Evolutionary conservation across 139 green algal species (phyloP), one percentile per base, ranked within the genome.

Genomic region (Diplosphaera chodatii): DNA sequence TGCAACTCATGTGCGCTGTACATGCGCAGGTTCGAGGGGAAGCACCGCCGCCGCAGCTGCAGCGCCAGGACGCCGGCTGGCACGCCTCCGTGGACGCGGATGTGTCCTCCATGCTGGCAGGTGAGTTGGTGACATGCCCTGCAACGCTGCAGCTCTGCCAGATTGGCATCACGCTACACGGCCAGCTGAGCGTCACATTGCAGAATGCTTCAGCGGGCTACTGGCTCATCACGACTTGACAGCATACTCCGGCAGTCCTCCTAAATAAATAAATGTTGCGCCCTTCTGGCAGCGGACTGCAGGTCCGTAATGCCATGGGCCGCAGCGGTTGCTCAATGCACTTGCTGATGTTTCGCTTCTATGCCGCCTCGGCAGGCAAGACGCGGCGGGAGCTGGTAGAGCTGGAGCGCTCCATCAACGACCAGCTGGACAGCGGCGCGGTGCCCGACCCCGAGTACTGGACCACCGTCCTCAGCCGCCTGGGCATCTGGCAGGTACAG

Each of bases 381-480:
- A 77, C 74, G 10, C 55, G 83, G 34, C 32, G 68, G 1, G 78
- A 85, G 65, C 70, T 87, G 77, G 31, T 64, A 34, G 72, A 76
- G 66, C 62, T 88, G 37, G 69, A 90, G 41, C 30, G 40, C 2
- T 74, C 62, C n/a, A 87, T 90, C 63, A 29, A 78, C 55, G 56
- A 73, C n/a, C 66, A 77, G 68, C 75, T 91, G 67, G 68, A 87
- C 34, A 67, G 29, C 28, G 82, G 82, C 4, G 56, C 63, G 23
- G 78, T 76, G 0, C 75, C 72, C 0, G 86, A 91, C 76, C 82
- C 83, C 2, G 91, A 96, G 76, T 97, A 93, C 84, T 94, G 86
- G 85, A 74, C 88, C 30, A 83, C 82, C 8, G 90, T 96, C 64
- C 82, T 91, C 33, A 76, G 74, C 62, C 70, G 86, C 23, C 77